phyloP scores from a whole-genome alignment of 768 basidiomycete genomes.

The Mycena rebaudengoi region DNA sequence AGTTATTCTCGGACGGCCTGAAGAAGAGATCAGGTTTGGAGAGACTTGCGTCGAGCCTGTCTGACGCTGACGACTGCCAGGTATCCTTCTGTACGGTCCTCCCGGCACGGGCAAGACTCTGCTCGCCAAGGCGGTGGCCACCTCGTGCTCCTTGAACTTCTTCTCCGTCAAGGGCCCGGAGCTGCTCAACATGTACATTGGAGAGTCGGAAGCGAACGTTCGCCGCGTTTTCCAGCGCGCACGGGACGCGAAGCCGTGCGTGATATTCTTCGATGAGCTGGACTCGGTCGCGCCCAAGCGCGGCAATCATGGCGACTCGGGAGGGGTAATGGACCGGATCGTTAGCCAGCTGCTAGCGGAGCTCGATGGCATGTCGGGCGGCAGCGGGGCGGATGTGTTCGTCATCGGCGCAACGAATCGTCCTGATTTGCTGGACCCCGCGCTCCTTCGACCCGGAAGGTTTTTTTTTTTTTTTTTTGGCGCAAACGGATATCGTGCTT shows the following conservation, averaged over 20 bases:
- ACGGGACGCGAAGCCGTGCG: constrained; percentile 90
- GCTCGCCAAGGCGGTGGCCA: constrained; percentile 95
- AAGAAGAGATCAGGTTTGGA: constrained; percentile 92
- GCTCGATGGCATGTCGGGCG: constrained; percentile 86
- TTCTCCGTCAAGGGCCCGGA: constrained; percentile 98
- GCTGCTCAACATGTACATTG: constrained; percentile 97
- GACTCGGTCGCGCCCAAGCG: constrained; percentile 95
- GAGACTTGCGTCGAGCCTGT: not conserved
- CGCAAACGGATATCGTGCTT: not conserved
- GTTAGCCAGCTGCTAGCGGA: constrained; percentile 95
- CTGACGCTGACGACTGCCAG: constrained; percentile 45
- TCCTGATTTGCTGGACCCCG: constrained; percentile 91
- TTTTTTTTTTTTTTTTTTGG: constrained; percentile 37
- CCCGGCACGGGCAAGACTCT: constrained; percentile 97
- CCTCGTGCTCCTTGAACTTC: constrained; percentile 94
- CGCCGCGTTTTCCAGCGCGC: constrained; percentile 91
- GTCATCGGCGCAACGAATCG: constrained; percentile 97
- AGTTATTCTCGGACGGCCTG: constrained; percentile 87
- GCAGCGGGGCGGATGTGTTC: constrained; percentile 77
- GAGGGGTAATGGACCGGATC: constrained; percentile 98
- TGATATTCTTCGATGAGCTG: constrained; percentile 96
- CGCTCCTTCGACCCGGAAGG: constrained; percentile 89
- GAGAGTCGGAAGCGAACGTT: constrained; percentile 98
- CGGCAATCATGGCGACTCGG: constrained; percentile 95
- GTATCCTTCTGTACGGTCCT: constrained; percentile 92